Evolutionary conservation across 257 asterid genomes (phyloP).

Genomic region (Nicotiana benthamiana): DNA sequence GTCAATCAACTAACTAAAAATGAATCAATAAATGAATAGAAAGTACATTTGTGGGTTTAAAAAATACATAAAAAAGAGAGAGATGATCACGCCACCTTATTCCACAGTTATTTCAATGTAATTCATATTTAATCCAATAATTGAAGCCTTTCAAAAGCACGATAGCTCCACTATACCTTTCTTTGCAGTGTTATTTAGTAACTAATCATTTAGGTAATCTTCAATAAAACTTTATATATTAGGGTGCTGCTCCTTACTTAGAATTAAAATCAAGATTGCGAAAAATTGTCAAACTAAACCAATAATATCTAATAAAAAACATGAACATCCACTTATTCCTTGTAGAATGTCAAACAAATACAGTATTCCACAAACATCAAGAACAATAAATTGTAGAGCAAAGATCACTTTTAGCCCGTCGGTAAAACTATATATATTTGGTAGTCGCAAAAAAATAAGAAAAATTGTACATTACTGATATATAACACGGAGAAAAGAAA

Average conservation of each 20-base stretch:
- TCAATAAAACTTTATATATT: not conserved
- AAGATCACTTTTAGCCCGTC: no score
- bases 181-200: not conserved
- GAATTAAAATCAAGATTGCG: not conserved
- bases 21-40: not conserved
- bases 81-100: not conserved
- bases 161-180: not conserved
- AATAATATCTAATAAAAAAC: not conserved
- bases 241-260: not conserved
- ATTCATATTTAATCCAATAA: not conserved
- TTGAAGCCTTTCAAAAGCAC: not conserved
- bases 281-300: not conserved
- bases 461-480: no score
- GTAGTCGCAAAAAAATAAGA: no score
- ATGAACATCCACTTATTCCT: not conserved
- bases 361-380: not conserved
- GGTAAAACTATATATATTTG: fast-evolving
- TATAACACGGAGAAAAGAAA: no score
- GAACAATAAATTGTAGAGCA: not conserved
- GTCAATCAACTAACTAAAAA: not conserved
- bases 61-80: not conserved
- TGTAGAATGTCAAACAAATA: not conserved
- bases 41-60: no score
- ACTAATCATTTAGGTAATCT: not conserved
- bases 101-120: not conserved